phyloP scores from a whole-genome alignment of 257 asterid genomes.

The Pogostemon cablin region DNA sequence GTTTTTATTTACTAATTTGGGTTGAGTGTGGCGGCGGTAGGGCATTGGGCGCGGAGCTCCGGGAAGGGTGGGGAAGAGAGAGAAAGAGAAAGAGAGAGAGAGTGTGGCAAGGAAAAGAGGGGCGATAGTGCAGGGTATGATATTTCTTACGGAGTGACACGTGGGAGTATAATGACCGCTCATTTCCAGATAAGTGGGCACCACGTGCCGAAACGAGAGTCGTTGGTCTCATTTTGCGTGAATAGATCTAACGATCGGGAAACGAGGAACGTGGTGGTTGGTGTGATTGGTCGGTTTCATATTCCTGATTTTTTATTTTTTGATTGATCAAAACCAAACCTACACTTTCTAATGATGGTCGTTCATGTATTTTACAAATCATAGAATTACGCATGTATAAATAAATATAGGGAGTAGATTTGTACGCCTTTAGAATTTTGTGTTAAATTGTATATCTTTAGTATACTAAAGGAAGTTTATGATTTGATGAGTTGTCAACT shows the following conservation, averaged over 20 bases:
- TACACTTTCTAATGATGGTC: too few species aligned
- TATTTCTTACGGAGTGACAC: constrained; percentile 37
- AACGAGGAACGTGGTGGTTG: constrained; percentile 30
- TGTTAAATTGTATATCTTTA: too few species aligned
- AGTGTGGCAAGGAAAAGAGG: neutral
- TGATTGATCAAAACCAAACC: too few species aligned
- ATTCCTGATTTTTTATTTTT: neutral
- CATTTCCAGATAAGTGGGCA: constrained; percentile 43
- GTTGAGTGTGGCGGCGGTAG: constrained; percentile 33
- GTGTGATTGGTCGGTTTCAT: constrained; percentile 30
- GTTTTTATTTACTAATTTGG: constrained; percentile 3
- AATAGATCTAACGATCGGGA: constrained; percentile 35
- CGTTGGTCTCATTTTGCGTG: constrained; percentile 15
- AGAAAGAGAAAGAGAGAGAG: neutral
- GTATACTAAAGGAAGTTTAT: too few species aligned
- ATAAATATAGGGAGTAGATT: too few species aligned
- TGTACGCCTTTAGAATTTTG: too few species aligned
- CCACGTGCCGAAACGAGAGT: constrained; percentile 29
- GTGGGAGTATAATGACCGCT: constrained; percentile 35
- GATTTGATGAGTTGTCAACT: too few species aligned
- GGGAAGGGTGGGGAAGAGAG: constrained; percentile 33
- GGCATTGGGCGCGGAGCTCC: constrained; percentile 40
- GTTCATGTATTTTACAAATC: too few species aligned
- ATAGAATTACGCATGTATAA: too few species aligned
- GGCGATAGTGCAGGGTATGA: constrained; percentile 24